Percentiles rank a stretch among this genome's conserved stretches.
phyloP scores from a whole-genome alignment of 768 basidiomycete genomes.

The Suillus fuscotomentosus region DNA sequence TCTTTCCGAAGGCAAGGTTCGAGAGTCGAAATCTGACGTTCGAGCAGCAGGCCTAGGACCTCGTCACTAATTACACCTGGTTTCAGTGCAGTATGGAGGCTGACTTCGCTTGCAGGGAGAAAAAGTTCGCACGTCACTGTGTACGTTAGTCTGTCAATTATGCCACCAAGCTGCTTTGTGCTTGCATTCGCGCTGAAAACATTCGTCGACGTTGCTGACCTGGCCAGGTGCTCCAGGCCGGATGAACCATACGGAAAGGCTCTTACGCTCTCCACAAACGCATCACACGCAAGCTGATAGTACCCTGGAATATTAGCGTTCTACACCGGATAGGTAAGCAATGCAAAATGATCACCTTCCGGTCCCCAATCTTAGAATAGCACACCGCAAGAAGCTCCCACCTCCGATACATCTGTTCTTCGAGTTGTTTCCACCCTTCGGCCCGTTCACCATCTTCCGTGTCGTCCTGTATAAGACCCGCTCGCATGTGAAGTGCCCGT shows the following conservation, averaged over 20 bases:
- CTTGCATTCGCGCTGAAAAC: constrained; percentile 40
- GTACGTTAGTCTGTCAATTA: constrained; percentile 68
- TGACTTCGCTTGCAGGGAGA: constrained; percentile 43
- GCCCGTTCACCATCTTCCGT: constrained; percentile 27
- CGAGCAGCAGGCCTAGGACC: constrained; percentile 55
- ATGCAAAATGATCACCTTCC: constrained; percentile 49
- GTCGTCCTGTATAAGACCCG: constrained; percentile 7
- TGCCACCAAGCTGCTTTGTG: constrained; percentile 53
- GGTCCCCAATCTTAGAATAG: constrained; percentile 73
- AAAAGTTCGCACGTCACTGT: constrained; percentile 68
- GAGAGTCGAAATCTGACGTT: constrained; percentile 58
- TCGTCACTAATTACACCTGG: constrained; percentile 5
- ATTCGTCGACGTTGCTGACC: constrained; percentile 7
- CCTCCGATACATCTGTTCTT: constrained; percentile 64
- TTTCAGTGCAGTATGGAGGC: background rate
- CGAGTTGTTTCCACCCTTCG: constrained; percentile 55
- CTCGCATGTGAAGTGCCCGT: constrained; percentile 39
- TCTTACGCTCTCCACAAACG: constrained; percentile 50
- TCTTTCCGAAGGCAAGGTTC: constrained; percentile 58
- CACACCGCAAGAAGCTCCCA: constrained; percentile 85
- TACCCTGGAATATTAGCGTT: background rate
- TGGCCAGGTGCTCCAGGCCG: background rate
- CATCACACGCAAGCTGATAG: constrained; percentile 56
- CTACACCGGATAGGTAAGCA: constrained; percentile 7
- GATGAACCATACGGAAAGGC: constrained; percentile 48